A percentile compares a stretch with the other conserved stretches of the same genome.
Evolutionary conservation across 768 basidiomycete genomes (phyloP).

Genomic region (Tricholoma flavovirens): DNA sequence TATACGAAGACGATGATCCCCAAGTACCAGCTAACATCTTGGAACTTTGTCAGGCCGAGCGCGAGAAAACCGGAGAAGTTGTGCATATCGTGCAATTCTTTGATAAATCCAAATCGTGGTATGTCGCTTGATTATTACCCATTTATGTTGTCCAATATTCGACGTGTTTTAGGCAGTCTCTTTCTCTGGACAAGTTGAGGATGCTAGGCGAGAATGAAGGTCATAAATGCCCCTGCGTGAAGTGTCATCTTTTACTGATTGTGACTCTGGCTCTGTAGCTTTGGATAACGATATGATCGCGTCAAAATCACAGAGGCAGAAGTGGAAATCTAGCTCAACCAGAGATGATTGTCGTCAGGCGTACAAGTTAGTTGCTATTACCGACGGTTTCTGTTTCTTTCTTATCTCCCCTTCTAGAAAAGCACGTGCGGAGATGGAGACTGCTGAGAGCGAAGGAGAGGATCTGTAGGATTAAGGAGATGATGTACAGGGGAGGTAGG

Average conservation of each 20-base stretch:
- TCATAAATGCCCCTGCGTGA: slow-evolving; percentile 20
- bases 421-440: slow-evolving; percentile 45
- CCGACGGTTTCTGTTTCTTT: background rate
- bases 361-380: slow-evolving; percentile 44
- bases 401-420: slow-evolving; percentile 22
- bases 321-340: slow-evolving; percentile 50
- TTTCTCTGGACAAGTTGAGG: slow-evolving; percentile 49
- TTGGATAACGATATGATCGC: slow-evolving; percentile 62
- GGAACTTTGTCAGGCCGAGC: slow-evolving; percentile 21
- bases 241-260: background rate
- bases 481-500: too few relatives aligned
- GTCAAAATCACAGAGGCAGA: slow-evolving; percentile 43
- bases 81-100: slow-evolving; percentile 75
- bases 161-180: slow-evolving; percentile 49
- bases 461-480: background rate
- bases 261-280: slow-evolving; percentile 31
- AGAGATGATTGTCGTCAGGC: slow-evolving; percentile 56
- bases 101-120: slow-evolving; percentile 65
- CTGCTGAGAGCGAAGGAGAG: slow-evolving; percentile 10
- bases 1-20: slow-evolving; percentile 57
- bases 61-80: slow-evolving; percentile 33
- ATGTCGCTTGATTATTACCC: slow-evolving; percentile 11
- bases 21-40: slow-evolving; percentile 45
- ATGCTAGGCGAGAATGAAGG: slow-evolving; percentile 66
- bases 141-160: background rate